These are phyloP conservation scores for Beverwykella pulmonaria DNA, from an alignment of 495 filamentous ascomycete species.

Conservation along the genomic window DNA sequence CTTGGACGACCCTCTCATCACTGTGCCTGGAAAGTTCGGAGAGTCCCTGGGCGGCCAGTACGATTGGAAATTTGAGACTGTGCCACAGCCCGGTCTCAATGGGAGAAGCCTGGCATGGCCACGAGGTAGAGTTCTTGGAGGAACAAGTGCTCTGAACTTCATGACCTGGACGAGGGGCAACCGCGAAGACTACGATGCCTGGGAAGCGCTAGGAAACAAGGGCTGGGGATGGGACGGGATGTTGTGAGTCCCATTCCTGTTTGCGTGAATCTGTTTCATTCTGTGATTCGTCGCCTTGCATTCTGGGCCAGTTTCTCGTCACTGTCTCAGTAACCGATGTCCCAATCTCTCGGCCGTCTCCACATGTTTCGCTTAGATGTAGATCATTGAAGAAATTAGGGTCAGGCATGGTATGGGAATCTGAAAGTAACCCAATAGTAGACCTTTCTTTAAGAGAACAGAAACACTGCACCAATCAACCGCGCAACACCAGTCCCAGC, in stretches of 20 bases:
- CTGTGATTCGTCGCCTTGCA: neutral
- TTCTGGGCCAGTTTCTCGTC: neutral
- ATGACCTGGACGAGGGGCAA: constrained; percentile 37
- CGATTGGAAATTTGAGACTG: constrained; percentile 53
- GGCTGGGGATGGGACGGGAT: constrained; percentile 52
- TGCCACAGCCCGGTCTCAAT: constrained; percentile 45
- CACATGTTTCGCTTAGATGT: neutral
- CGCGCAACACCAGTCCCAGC: constrained; percentile 22
- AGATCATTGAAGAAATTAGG: neutral
- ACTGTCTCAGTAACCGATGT: neutral
- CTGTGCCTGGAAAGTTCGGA: constrained; percentile 50
- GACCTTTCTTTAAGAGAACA: constrained; percentile 54
- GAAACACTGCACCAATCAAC: constrained; percentile 48
- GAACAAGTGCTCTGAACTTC: constrained; percentile 49
- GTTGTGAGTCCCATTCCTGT: constrained; percentile 31
- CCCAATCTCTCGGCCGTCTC: neutral
- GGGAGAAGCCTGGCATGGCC: constrained; percentile 45
- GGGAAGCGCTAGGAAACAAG: constrained; percentile 24
- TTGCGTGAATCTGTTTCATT: neutral
- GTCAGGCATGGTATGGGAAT: neutral
- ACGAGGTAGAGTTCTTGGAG: constrained; percentile 51
- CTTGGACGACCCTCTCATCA: constrained; percentile 49
- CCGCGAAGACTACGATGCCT: constrained; percentile 39
- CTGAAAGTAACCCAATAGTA: constrained; percentile 13
- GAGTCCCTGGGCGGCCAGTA: constrained; percentile 48